Evolutionary conservation across 2,329 filamentous ascomycete species (phyloP).

Genomic region (Cladorrhinum sp.): DNA sequence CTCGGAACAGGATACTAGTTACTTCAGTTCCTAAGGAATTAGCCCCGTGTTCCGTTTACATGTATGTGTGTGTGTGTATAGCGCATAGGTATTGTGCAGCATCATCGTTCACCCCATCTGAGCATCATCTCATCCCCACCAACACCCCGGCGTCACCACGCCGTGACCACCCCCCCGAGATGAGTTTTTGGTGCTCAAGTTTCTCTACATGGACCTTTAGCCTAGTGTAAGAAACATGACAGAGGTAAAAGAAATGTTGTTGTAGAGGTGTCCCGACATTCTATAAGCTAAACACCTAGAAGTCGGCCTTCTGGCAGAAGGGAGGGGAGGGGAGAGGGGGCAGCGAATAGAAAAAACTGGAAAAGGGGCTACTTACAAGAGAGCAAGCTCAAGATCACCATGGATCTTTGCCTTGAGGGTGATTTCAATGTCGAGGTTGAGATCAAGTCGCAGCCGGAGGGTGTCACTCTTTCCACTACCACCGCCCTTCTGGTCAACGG

Average conservation of each 20-base stretch:
- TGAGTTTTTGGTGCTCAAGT: constrained; percentile 25
- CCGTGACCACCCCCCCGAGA: constrained; percentile 11
- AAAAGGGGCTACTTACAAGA: constrained; percentile 49
- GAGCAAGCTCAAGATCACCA: constrained; percentile 74
- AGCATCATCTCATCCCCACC: constrained; percentile 1
- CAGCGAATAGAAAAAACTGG: constrained; percentile 7
- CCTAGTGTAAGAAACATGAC: constrained; percentile 24
- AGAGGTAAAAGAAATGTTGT: constrained; percentile 9
- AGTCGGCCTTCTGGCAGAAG: constrained; percentile 10
- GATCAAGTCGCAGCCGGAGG: constrained; percentile 69
- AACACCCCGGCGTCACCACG: neutral
- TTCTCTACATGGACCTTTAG: constrained; percentile 32
- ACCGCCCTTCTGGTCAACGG: constrained; percentile 36
- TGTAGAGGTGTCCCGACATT: constrained; percentile 11
- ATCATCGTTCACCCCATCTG: constrained; percentile 4
- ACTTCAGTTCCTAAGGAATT: constrained; percentile 34
- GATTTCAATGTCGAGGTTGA: constrained; percentile 81
- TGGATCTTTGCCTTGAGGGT: constrained; percentile 83
- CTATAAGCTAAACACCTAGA: constrained; percentile 21
- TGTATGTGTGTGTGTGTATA: constrained; percentile 8
- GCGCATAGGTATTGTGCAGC: neutral
- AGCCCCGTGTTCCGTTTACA: constrained; percentile 25
- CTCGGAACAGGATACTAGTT: constrained; percentile 23
- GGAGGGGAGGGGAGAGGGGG: constrained; percentile 11
- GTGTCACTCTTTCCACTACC: constrained; percentile 57